Evolutionary conservation across 2,329 filamentous ascomycete species (phyloP).

Genomic region (Paraphaeosphaeria minitans): DNA sequence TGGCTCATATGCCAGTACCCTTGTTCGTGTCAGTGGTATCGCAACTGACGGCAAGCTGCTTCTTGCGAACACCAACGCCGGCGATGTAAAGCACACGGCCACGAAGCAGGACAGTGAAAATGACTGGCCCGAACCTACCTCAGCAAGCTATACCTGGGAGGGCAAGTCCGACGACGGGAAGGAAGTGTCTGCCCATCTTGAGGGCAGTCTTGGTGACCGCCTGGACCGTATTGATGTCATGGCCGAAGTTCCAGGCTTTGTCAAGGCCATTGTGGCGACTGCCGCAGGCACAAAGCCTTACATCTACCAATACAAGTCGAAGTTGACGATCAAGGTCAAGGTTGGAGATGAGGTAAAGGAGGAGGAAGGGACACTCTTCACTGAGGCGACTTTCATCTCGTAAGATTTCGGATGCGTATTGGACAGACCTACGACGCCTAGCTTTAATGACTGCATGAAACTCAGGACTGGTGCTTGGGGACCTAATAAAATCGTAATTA

Average conservation of each 20-base stretch:
- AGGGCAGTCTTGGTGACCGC: constrained; percentile 69
- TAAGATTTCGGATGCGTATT: constrained; percentile 40
- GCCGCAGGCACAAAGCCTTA: constrained; percentile 94
- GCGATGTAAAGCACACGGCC: constrained; percentile 71
- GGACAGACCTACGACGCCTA: constrained; percentile 29
- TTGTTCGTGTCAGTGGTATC: constrained; percentile 82
- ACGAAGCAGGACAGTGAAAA: constrained; percentile 75
- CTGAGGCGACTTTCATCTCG: constrained; percentile 96
- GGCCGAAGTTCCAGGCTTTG: constrained; percentile 92
- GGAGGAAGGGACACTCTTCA: constrained; percentile 80
- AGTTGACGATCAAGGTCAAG: constrained; percentile 79
- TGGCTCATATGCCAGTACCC: constrained; percentile 84
- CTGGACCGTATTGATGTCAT: constrained; percentile 91
- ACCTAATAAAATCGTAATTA: constrained; percentile 34
- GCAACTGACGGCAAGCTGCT: constrained; percentile 81
- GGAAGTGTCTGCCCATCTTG: constrained; percentile 69
- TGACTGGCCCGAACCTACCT: constrained; percentile 86
- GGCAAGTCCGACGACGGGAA: constrained; percentile 80
- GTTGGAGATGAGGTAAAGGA: constrained; percentile 77
- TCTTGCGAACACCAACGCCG: constrained; percentile 67
- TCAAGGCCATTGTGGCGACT: constrained; percentile 89
- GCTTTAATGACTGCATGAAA: constrained; percentile 35
- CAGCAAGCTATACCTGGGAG: constrained; percentile 76
- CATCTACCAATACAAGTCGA: constrained; percentile 90
- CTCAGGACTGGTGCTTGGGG: constrained; percentile 43